Percentiles rank a stretch among this genome's conserved stretches.
These are phyloP conservation scores for Amoebophrya sp. DNA, from an alignment of 169 alveolate species.

Conservation along the genomic window DNA sequence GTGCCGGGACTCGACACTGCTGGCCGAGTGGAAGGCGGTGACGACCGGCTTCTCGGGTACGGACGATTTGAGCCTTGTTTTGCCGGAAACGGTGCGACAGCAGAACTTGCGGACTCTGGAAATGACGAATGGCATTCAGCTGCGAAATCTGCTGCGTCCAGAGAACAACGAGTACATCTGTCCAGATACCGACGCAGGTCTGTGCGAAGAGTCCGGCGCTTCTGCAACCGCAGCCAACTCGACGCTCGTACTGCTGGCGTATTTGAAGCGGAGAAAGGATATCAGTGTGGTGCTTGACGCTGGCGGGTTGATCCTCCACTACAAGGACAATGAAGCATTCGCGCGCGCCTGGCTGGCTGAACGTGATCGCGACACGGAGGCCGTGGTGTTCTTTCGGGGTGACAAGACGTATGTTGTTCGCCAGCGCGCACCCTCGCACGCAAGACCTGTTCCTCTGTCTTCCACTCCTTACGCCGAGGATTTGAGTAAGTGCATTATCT, in stretches of 20 bases:
- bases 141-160: constrained; percentile 16
- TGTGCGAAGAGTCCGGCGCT: not conserved
- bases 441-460: not conserved
- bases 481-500: not conserved
- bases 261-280: too few species aligned
- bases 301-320: constrained; percentile 25
- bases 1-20: not conserved
- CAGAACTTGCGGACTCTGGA: not conserved
- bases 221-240: not conserved
- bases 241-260: not conserved
- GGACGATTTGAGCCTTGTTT: constrained; percentile 8
- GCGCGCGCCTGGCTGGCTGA: constrained; percentile 24
- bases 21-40: not conserved
- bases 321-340: constrained; percentile 10
- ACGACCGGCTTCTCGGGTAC: constrained; percentile 40
- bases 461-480: constrained; percentile 11
- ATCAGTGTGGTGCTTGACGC: constrained; percentile 29
- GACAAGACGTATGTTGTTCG: not conserved
- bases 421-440: not conserved
- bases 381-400: constrained; percentile 10
- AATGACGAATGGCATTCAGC: constrained; percentile 10
- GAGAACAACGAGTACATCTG: constrained; percentile 23
- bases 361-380: constrained; percentile 31
- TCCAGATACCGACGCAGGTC: not conserved
- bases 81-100: constrained; percentile 18